Base-by-base conservation (phyloP, 1,284 basidiomycete species). In the Moesziomyces sp. region DNA sequence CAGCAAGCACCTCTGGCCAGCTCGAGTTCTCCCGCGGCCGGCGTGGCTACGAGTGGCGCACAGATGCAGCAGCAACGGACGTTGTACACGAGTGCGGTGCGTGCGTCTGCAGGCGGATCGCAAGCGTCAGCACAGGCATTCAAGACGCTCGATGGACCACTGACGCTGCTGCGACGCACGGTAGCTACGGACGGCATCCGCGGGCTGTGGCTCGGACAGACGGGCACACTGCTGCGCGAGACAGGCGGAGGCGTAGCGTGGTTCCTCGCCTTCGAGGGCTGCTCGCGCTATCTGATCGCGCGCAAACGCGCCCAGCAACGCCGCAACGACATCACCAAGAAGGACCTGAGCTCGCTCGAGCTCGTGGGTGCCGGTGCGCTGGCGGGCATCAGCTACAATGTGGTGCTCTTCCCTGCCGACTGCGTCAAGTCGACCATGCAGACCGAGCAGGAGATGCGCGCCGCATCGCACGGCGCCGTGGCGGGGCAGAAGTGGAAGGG, bases 341-440 rank as follows among this genome's bases (percentile, higher is more conserved):
- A 74, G 19, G 89, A 91, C 69, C 87, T 94, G 45, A 83, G 87
- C 28, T 88, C 91, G 0, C 91, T 90, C 88, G 91, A 98, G 84
- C 91, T 94, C 10, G 93, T 94, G 43, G 72, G 91, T 0, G 88
- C 92, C 1, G 96, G 95, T 16, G 95, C 94, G 5, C 88, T 89
- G 50, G 93, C 94, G 0, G 96, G 96, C 5, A 90, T 92, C 13
- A 87, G 89, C 61, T 97, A 94, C 86, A 96, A 93, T 78, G 77
- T 83, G 18, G 77, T 81, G 28, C 76, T 83, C 19, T 83, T 82
- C 66, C 82, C 80, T 9, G 94, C 94, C 14, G 96, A 99, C 85
- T 92, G 92, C 38, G 89, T 98, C 81, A 99, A 99, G 87, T 93
- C 91, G 74, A 89, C 93, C 46, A 93, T 99, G 85, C 96, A 98